Percentiles rank a stretch among this genome's conserved stretches.
phyloP scores from a whole-genome alignment of 2,329 filamentous ascomycete genomes.

The Balansia obtecta region DNA sequence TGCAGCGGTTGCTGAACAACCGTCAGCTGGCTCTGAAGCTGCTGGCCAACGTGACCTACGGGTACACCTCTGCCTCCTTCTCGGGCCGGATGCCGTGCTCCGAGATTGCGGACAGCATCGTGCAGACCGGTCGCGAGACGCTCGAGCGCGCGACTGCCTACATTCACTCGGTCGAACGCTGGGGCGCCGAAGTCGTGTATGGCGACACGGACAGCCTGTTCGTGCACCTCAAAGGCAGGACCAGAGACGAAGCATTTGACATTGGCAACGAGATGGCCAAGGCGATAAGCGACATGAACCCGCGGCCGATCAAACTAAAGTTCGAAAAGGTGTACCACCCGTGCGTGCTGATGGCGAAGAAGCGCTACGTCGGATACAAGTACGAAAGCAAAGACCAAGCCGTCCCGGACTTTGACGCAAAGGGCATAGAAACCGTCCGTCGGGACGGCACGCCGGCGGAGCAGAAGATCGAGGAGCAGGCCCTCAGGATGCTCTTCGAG shows the following conservation, averaged over 20 bases:
- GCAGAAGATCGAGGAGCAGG: slow-evolving; percentile 92
- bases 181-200: slow-evolving; percentile 95
- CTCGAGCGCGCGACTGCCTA: slow-evolving; percentile 85
- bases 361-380: slow-evolving; percentile 96
- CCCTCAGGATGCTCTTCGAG: slow-evolving; percentile 77
- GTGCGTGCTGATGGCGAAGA: slow-evolving; percentile 88
- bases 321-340: slow-evolving; percentile 98
- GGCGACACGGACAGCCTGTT: slow-evolving; percentile 96
- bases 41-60: slow-evolving; percentile 97
- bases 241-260: slow-evolving; percentile 76
- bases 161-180: slow-evolving; percentile 76
- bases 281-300: slow-evolving; percentile 79
- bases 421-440: slow-evolving; percentile 94
- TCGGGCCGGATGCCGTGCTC: slow-evolving; percentile 96
- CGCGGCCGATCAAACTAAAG: slow-evolving; percentile 84
- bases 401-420: slow-evolving; percentile 87
- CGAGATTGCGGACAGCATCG: slow-evolving; percentile 96
- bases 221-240: slow-evolving; percentile 76
- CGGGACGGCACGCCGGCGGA: slow-evolving; percentile 90
- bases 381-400: slow-evolving; percentile 69
- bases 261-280: slow-evolving; percentile 88
- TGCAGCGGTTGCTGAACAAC: slow-evolving; percentile 86
- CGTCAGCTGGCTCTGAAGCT: slow-evolving; percentile 88
- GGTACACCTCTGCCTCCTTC: slow-evolving; percentile 93
- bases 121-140: slow-evolving; percentile 89